Evolutionary conservation across 2,329 filamentous ascomycete genomes (phyloP).

Genomic region (Chaetomium olivaceum): DNA sequence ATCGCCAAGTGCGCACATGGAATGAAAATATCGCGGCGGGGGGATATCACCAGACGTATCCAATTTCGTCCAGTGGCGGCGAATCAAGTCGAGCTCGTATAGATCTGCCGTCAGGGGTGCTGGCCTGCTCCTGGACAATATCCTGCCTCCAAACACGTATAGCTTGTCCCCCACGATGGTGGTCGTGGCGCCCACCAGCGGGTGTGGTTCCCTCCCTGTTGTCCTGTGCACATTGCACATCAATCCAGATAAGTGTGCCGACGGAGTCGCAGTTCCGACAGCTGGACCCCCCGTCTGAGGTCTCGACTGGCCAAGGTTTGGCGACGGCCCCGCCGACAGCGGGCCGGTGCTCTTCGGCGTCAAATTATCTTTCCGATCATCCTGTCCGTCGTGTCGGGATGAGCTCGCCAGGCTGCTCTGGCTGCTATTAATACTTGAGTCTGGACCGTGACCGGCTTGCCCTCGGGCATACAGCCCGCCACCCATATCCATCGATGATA

Average conservation of each 20-base stretch:
- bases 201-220: conserved; percentile 86
- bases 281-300: conserved; percentile 41
- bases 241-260: conserved; percentile 62
- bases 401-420: conserved; percentile 49
- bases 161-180: conserved; percentile 94
- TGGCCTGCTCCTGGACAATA: conserved; percentile 80
- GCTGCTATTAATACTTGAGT: conserved; percentile 47
- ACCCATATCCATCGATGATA: conserved; percentile 33
- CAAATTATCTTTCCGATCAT: conserved; percentile 50
- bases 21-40: conserved; percentile 94
- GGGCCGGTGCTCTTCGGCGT: conserved; percentile 56
- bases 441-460: conserved; percentile 35
- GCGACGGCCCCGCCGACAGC: conserved; percentile 58
- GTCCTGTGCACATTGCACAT: conserved; percentile 79
- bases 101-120: conserved; percentile 81
- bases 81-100: conserved; percentile 89
- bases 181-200: conserved; percentile 90
- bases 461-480: conserved; percentile 32
- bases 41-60: conserved; percentile 83
- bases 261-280: conserved; percentile 50
- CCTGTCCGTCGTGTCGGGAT: conserved; percentile 47
- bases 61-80: conserved; percentile 89
- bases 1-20: conserved; percentile 88
- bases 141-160: conserved; percentile 91
- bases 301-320: conserved; percentile 48